A percentile compares a stretch with the other conserved stretches of the same genome.
These are phyloP conservation scores for Mycena olivaceomarginata DNA, from an alignment of 768 basidiomycete species.

Conservation along the genomic window DNA sequence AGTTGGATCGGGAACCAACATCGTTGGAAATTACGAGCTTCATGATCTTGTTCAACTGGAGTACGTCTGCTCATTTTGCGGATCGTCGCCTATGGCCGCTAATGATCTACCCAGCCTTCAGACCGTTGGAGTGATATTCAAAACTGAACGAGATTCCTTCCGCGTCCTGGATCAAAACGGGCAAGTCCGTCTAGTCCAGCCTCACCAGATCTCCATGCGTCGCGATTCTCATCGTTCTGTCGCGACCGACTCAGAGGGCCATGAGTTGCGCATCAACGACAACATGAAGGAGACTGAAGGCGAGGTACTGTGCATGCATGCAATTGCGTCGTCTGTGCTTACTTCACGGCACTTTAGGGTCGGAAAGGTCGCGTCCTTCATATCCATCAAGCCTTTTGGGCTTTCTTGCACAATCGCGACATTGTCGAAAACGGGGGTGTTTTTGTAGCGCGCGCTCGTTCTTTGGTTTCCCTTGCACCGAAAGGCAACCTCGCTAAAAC, in stretches of 20 bases:
- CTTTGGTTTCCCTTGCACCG: slow-evolving; percentile 89
- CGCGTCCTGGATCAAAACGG: slow-evolving; percentile 97
- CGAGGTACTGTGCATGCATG: slow-evolving; percentile 69
- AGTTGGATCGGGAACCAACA: slow-evolving; percentile 93
- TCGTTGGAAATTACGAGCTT: slow-evolving; percentile 94
- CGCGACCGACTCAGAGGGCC: slow-evolving; percentile 92
- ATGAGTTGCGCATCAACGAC: slow-evolving; percentile 91
- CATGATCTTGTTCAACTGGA: slow-evolving; percentile 98
- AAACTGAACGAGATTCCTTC: slow-evolving; percentile 97
- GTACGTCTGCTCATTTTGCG: slow-evolving; percentile 67
- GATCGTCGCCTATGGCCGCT: slow-evolving; percentile 31
- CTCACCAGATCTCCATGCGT: slow-evolving; percentile 96
- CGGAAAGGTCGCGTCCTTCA: slow-evolving; percentile 95
- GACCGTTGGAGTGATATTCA: slow-evolving; percentile 98
- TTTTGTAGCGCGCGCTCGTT: slow-evolving; percentile 92
- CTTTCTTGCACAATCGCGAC: slow-evolving; percentile 96
- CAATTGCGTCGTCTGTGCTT: background rate
- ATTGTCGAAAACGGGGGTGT: slow-evolving; percentile 94
- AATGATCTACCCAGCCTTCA: slow-evolving; percentile 74
- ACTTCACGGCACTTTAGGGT: slow-evolving; percentile 61
- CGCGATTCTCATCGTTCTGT: slow-evolving; percentile 88
- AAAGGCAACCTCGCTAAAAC: slow-evolving; percentile 84
- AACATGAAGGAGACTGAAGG: slow-evolving; percentile 95
- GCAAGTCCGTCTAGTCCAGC: slow-evolving; percentile 90
- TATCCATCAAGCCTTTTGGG: slow-evolving; percentile 95